These are phyloP conservation scores for Cercospora sp. DNA, from an alignment of 2,329 filamentous ascomycete species.

Conservation along the genomic window DNA sequence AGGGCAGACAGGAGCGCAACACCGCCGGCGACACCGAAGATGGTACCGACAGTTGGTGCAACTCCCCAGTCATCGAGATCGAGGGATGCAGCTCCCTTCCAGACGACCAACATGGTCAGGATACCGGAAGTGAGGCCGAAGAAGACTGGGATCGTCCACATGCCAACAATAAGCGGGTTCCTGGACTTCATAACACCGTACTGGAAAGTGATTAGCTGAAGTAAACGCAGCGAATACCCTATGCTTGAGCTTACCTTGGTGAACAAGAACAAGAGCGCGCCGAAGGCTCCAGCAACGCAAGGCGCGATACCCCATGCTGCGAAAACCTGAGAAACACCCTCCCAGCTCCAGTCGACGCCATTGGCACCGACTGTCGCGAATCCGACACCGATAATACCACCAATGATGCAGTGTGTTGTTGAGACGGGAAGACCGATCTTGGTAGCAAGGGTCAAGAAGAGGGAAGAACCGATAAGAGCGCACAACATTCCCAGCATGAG, in stretches of 20 bases:
- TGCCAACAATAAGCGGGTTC: constrained; percentile 50
- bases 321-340: constrained; percentile 62
- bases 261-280: constrained; percentile 49
- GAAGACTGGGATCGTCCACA: constrained; percentile 52
- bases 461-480: constrained; percentile 52
- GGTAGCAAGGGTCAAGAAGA: constrained; percentile 57
- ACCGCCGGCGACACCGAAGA: constrained; percentile 54
- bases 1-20: constrained; percentile 52
- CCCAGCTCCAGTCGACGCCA: constrained; percentile 58
- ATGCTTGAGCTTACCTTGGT: constrained; percentile 34
- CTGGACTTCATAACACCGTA: constrained; percentile 50
- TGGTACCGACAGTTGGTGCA: constrained; percentile 53
- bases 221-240: not conserved
- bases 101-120: constrained; percentile 59
- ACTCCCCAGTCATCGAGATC: constrained; percentile 47
- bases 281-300: constrained; percentile 47
- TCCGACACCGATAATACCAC: constrained; percentile 42
- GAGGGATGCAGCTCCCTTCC: constrained; percentile 49
- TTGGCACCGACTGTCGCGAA: constrained; percentile 54
- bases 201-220: constrained; percentile 26
- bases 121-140: constrained; percentile 49
- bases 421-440: constrained; percentile 55
- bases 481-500: constrained; percentile 58
- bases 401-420: constrained; percentile 54
- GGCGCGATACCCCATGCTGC: constrained; percentile 51